Percentiles rank a stretch among this genome's conserved stretches.
phyloP scores from a whole-genome alignment of 768 basidiomycete species.

The Ramaria rubella region DNA sequence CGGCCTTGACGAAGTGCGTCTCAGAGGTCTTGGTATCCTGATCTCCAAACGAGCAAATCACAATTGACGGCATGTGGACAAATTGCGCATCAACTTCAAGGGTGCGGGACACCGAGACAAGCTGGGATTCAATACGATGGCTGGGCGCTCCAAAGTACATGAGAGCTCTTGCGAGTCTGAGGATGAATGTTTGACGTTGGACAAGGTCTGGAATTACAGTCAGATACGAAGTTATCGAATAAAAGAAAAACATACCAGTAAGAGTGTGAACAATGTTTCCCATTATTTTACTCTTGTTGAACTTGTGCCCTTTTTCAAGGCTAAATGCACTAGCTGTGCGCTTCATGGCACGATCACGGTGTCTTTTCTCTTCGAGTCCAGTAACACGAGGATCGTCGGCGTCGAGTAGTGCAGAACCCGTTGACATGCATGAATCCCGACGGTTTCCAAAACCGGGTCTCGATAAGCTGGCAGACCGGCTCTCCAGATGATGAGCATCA shows the following conservation, averaged over 20 bases:
- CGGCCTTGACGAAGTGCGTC: slow-evolving; percentile 74
- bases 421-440: slow-evolving; percentile 40
- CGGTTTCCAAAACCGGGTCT: slow-evolving; percentile 17
- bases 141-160: slow-evolving; percentile 93
- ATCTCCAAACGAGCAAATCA: slow-evolving; percentile 35
- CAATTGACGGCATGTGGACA: slow-evolving; percentile 63
- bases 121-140: slow-evolving; percentile 89
- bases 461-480: not conserved
- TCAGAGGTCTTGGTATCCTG: slow-evolving; percentile 37
- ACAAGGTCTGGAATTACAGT: slow-evolving; percentile 52
- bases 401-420: slow-evolving; percentile 51
- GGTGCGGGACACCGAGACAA: slow-evolving; percentile 80
- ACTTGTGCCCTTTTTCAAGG: slow-evolving; percentile 59
- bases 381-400: slow-evolving; percentile 69
- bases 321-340: slow-evolving; percentile 52
- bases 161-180: slow-evolving; percentile 77
- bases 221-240: not conserved
- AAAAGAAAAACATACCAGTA: slow-evolving; percentile 42
- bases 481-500: too few relatives aligned
- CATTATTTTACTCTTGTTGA: slow-evolving; percentile 53
- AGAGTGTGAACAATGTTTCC: slow-evolving; percentile 62
- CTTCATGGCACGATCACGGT: slow-evolving; percentile 55
- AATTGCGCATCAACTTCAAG: slow-evolving; percentile 90
- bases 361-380: slow-evolving; percentile 41
- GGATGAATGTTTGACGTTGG: slow-evolving; percentile 77